Evolutionary conservation across 164 flowering plant genomes (phyloP), one percentile per base, ranked within the genome.

Genomic region (Kalanchoe fedtschenkoi): DNA sequence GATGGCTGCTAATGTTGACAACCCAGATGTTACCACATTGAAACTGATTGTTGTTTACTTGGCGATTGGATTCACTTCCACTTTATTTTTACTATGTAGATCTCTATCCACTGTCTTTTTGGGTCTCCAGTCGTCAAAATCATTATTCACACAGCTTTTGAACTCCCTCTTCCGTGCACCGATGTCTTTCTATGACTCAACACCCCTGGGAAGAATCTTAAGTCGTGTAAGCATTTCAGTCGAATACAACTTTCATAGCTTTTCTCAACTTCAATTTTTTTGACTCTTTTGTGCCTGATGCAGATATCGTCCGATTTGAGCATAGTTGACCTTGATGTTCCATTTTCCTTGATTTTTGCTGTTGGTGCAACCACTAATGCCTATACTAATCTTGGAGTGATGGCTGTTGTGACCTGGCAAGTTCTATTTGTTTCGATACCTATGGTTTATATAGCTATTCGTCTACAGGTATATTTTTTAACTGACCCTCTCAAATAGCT

Each of bases 151-250:
- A 1, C 70, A 72, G 65, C 71, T 79, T 10, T 65, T 77, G 33
- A 65, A 65, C 51, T 76, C 78, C 39, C 75, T 79, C 59, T 77
- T 79, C 26, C 78, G 75, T 19, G 83, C 83, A n/a, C 83, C 83
- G 1, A 77, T 79, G 80, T 75, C 83, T 1, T 79, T 79, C 39
- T 77, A 76, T 56, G 83, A 79, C 65, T 74, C 83, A 37, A 79
- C 80, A 4, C 83, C 83, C 37, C 67, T 76, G 3, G 83, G 83
- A 69, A 64, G 83, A 61, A 74, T 79, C 41, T 69, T 79, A 10
- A 79, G 78, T 66, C 70, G 83, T 63, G 83, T 79, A 72, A 62
- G 77, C 39, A 68, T 61, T 24, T 47, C 44, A 15, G 59, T 56
- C 39, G 35, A 10, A 19, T 22, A 19, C 41, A 58, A 34, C 61